phyloP scores from a whole-genome alignment of 2,329 filamentous ascomycete genomes.

The Amylocarpus encephaloides region DNA sequence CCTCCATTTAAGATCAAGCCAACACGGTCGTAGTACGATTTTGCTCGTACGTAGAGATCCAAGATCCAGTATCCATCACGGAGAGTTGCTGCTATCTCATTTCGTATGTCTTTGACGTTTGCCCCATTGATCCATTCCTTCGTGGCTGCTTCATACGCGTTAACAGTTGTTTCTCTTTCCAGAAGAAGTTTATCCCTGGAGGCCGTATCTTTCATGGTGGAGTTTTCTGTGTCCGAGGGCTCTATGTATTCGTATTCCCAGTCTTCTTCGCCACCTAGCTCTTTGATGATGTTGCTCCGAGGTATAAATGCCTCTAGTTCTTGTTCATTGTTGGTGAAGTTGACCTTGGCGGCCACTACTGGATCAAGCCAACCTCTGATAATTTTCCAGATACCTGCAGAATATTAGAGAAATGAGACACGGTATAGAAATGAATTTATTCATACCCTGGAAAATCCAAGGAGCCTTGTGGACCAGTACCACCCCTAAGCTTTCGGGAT shows the following conservation, averaged over 20 bases:
- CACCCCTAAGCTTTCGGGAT: constrained; percentile 83
- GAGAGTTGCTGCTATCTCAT: constrained; percentile 56
- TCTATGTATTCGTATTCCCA: constrained; percentile 82
- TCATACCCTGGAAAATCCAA: constrained; percentile 86
- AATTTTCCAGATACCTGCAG: constrained; percentile 82
- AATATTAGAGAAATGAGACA: constrained; percentile 10
- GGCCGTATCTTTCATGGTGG: constrained; percentile 58
- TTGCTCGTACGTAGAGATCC: constrained; percentile 79
- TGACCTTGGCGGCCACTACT: constrained; percentile 87
- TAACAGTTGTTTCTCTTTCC: constrained; percentile 59
- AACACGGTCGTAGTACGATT: constrained; percentile 76
- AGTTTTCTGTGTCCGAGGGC: constrained; percentile 69
- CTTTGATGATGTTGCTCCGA: constrained; percentile 64
- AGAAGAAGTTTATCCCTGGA: constrained; percentile 58
- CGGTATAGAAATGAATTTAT: background rate
- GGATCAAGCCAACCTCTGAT: constrained; percentile 96
- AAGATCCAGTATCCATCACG: constrained; percentile 78
- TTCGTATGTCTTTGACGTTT: constrained; percentile 48
- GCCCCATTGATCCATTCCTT: constrained; percentile 62
- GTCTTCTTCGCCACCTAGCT: constrained; percentile 79
- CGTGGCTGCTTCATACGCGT: constrained; percentile 68
- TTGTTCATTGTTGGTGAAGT: constrained; percentile 78
- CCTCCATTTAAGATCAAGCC: constrained; percentile 66
- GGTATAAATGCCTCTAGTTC: constrained; percentile 76
- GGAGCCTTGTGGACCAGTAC: constrained; percentile 94